A percentile compares a stretch with the other conserved stretches of the same genome.
These are phyloP conservation scores for Beauveria australis DNA, from an alignment of 2,329 filamentous ascomycete species.

Conservation along the genomic window DNA sequence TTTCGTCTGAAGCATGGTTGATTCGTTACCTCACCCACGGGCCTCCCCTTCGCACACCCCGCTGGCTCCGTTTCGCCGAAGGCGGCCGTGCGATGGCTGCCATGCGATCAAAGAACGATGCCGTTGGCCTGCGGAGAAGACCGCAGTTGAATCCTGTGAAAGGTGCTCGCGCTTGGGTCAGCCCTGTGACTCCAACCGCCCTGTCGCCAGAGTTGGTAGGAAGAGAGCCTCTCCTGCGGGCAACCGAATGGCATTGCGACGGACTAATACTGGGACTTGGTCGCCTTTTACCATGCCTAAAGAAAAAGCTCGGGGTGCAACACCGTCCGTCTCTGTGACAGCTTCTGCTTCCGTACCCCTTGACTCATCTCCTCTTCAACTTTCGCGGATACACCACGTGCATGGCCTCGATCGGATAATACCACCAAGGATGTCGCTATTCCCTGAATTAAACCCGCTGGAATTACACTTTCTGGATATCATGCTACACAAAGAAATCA, in stretches of 20 bases:
- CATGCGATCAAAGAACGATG: conserved; percentile 11
- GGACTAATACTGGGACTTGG: neutral
- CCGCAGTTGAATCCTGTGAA: neutral
- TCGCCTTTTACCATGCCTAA: no score
- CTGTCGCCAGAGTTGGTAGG: neutral
- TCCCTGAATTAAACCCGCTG: conserved; percentile 9
- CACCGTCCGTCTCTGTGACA: neutral
- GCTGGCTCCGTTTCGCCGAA: neutral
- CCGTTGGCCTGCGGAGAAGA: neutral
- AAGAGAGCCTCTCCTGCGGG: neutral
- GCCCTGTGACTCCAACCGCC: neutral
- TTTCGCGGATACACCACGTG: neutral
- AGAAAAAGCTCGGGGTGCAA: neutral
- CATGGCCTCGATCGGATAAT: neutral
- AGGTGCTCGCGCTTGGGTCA: conserved; percentile 5
- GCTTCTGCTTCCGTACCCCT: neutral
- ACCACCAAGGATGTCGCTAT: neutral
- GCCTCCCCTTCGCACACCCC: neutral
- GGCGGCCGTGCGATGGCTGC: conserved; percentile 9
- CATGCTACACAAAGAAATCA: conserved; percentile 10
- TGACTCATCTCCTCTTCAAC: neutral
- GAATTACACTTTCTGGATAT: conserved; percentile 9
- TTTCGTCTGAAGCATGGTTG: neutral
- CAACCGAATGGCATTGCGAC: neutral
- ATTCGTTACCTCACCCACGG: neutral